Evolutionary conservation across 129 eudicot species (phyloP).

Genomic region (Helianthus annuus): HanXRQr2.0-SUNRISE NC_035433.2:126630649-126631148

Average conservation of each 20-base stretch:
- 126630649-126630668: not conserved
- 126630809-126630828: slow-evolving; percentile 85
- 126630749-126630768: not conserved
- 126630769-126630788: slow-evolving; percentile 34
- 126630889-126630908: slow-evolving; percentile 26
- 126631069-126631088: slow-evolving; percentile 58
- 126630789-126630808: slow-evolving; percentile 91
- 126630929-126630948: not conserved
- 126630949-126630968: not conserved
- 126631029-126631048: slow-evolving; percentile 37
- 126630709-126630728: not conserved
- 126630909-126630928: not conserved
- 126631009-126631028: slow-evolving; percentile 83
- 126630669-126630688: not conserved
- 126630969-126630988: slow-evolving; percentile 75
- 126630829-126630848: slow-evolving; percentile 72
- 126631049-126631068: slow-evolving; percentile 32
- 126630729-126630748: not conserved
- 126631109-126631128: not conserved
- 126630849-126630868: slow-evolving; percentile 54
- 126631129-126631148: too few species aligned
- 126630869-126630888: slow-evolving; percentile 83
- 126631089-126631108: slow-evolving; percentile 76
- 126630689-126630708: not conserved
- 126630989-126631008: slow-evolving; percentile 79